phyloP scores from a whole-genome alignment of 306 rosid species.

The Carpinus fangiana region DNA sequence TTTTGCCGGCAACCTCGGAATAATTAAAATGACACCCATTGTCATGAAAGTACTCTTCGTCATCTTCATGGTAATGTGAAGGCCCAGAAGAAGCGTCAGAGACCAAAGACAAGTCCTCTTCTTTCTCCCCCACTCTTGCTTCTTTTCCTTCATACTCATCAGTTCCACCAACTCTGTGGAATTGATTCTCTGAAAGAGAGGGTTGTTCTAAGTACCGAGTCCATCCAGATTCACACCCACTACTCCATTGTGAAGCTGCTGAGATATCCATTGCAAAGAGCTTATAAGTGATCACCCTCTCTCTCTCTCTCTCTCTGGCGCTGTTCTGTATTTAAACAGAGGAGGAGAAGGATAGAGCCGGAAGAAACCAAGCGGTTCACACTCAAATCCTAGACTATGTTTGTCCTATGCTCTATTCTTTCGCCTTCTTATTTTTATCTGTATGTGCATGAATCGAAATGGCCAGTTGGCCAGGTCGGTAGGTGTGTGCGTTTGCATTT shows the following conservation, averaged over 20 bases:
- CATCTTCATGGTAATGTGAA: constrained; percentile 54
- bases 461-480: constrained; percentile 88
- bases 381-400: constrained; percentile 60
- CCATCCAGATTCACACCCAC: constrained; percentile 94
- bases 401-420: constrained; percentile 67
- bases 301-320: constrained; percentile 23
- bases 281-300: background rate
- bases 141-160: constrained; percentile 28
- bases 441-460: constrained; percentile 59
- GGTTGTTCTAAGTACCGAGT: constrained; percentile 80
- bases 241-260: constrained; percentile 52
- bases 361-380: constrained; percentile 46
- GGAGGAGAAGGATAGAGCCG: constrained; percentile 24
- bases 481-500: constrained; percentile 38
- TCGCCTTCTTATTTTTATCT: constrained; percentile 64
- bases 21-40: constrained; percentile 34
- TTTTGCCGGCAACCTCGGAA: constrained; percentile 28
- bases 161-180: constrained; percentile 20
- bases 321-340: constrained; percentile 46
- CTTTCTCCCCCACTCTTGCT: constrained; percentile 29
- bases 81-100: constrained; percentile 98
- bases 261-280: constrained; percentile 50
- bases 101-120: constrained; percentile 76
- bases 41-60: constrained; percentile 39
- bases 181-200: constrained; percentile 42